Evolutionary conservation across 495 filamentous ascomycete species (phyloP), one percentile per base, ranked within the genome.

Genomic region (Recurvomyces mirabilis): DNA sequence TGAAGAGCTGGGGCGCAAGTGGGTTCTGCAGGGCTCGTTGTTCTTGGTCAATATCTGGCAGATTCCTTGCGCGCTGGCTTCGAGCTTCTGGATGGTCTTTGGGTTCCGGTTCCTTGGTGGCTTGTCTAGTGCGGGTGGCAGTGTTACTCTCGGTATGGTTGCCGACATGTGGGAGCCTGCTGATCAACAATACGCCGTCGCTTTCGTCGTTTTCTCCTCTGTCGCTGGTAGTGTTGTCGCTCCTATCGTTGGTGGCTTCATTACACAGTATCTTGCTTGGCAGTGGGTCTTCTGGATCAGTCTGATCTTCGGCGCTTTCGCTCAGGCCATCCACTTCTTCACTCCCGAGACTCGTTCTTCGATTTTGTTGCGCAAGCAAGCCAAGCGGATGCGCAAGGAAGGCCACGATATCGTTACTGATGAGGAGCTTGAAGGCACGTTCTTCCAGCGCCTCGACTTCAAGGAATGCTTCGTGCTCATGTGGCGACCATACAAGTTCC

Each of bases 141-240:
- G 78, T 20, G 82, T 89, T 33, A 89, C 83, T 0, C 70, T 89
- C 2, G 83, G 83, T 24, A 84, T 88, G 80, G 76, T 85, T 12
- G 82, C 83, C 20, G 83, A 89, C 52, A 77, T 87, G 69, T 87
- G 74, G 67, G 77, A 85, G 49, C 61, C 81, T 0, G 74, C 84
- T 48, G 69, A 74, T n/a, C 83, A 87, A 56, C 77, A 82, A 53
- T 76, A 77, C 52, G 81, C 79, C 2, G 76, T 85, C 5, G 81
- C 81, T 3, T 89, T 68, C 43, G 74, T 86, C 26, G 81, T 86
- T 9, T 71, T 88, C 35, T 83, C 79, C 0, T 86, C 81, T 0
- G 81, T 84, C 5, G 76, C 76, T 39, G 82, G 82, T 14, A 81
- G 82, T 1, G 73, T 81, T 14, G 66, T 89, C 6, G 85, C 84